Evolutionary conservation across 768 basidiomycete genomes (phyloP).

Genomic region (Pisolithus orientalis): DNA sequence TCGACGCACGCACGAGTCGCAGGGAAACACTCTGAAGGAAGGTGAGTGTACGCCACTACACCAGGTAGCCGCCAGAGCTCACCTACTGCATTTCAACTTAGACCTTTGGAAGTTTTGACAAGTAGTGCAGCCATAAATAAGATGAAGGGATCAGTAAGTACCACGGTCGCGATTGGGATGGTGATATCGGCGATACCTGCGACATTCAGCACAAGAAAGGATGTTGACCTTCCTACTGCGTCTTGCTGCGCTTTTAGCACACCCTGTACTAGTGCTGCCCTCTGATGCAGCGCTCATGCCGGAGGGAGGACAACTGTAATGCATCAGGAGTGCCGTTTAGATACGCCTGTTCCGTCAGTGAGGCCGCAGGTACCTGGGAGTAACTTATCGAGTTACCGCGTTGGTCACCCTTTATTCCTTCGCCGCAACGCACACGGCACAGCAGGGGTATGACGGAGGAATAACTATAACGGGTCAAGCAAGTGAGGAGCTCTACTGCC

Average conservation of each 20-base stretch:
- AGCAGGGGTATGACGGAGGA: neutral
- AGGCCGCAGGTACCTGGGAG: neutral
- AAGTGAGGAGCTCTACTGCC: neutral
- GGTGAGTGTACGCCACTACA: neutral
- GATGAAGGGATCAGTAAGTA: neutral
- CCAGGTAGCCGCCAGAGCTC: neutral
- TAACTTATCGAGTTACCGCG: neutral
- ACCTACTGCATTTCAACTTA: constrained; percentile 51
- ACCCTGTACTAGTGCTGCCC: constrained; percentile 7
- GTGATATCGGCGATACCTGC: constrained; percentile 27
- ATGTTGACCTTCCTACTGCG: constrained; percentile 27
- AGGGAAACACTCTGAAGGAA: constrained; percentile 39
- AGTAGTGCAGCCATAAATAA: neutral
- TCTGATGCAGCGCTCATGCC: constrained; percentile 7
- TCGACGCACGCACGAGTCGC: constrained; percentile 49
- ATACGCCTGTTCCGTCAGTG: neutral
- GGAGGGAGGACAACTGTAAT: neutral
- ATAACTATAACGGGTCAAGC: neutral
- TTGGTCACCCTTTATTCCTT: neutral
- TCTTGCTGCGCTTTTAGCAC: constrained; percentile 1
- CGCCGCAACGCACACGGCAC: neutral
- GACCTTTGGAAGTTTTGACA: constrained; percentile 27
- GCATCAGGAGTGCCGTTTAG: neutral
- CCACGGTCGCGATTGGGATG: no score
- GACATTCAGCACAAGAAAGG: constrained; percentile 48